These are phyloP conservation scores for Musa troglodytarum DNA, from an alignment of 176 grass and related monocot species.

Conservation along the genomic window DNA sequence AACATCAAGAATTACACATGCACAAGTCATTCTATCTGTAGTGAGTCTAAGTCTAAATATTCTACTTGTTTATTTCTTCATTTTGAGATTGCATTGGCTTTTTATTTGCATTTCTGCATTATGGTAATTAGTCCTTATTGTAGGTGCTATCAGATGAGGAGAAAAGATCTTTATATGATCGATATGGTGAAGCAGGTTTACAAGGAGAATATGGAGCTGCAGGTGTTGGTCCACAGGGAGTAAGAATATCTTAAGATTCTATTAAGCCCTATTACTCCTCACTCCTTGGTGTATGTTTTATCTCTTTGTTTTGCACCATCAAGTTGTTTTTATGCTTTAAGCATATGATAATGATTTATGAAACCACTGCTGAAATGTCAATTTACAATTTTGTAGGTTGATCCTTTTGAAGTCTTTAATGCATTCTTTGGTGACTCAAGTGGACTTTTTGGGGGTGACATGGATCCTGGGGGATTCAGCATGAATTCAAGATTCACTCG, in stretches of 20 bases:
- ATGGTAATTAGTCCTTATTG: constrained; percentile 14
- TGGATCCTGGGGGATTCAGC: constrained; percentile 33
- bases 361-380: not conserved
- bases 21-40: too few species aligned
- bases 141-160: constrained; percentile 82
- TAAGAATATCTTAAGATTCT: constrained; percentile 28
- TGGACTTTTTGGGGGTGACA: constrained; percentile 47
- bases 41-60: not conserved
- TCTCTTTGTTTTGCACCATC: not conserved
- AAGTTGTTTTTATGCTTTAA: not conserved
- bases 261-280: constrained; percentile 2
- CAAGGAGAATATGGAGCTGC: constrained; percentile 29
- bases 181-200: constrained; percentile 54
- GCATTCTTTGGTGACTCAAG: constrained; percentile 59
- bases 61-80: constrained; percentile 11
- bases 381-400: constrained; percentile 44
- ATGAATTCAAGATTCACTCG: constrained; percentile 38
- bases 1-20: too few species aligned
- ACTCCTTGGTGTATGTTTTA: constrained; percentile 4
- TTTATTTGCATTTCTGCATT: not conserved
- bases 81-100: not conserved
- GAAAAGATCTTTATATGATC: constrained; percentile 83
- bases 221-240: constrained; percentile 42
- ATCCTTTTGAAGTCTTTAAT: constrained; percentile 86
- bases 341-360: not conserved